These are phyloP conservation scores for Botrytis tulipae DNA, from an alignment of 2,329 filamentous ascomycete species.

Conservation along the genomic window DNA sequence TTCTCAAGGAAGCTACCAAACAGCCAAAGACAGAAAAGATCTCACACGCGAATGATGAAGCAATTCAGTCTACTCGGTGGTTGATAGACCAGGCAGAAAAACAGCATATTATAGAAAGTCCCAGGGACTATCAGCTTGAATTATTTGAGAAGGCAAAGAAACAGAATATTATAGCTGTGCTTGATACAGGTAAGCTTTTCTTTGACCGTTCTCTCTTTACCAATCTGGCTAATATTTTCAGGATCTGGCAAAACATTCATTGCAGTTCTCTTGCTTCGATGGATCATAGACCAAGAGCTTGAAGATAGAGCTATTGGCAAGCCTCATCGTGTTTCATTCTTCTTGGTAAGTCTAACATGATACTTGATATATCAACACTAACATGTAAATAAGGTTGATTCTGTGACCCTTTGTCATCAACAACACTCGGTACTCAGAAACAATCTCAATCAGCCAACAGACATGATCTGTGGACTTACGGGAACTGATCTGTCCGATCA, in stretches of 20 bases:
- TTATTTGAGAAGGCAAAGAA: constrained; percentile 84
- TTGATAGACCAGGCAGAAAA: constrained; percentile 38
- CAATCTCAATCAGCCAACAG: constrained; percentile 76
- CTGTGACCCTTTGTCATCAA: constrained; percentile 85
- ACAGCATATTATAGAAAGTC: constrained; percentile 65
- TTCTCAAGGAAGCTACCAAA: constrained; percentile 7
- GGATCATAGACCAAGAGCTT: constrained; percentile 75
- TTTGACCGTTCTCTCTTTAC: constrained; percentile 40
- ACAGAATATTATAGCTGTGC: constrained; percentile 85
- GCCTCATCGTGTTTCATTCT: constrained; percentile 70
- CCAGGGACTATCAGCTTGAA: constrained; percentile 88
- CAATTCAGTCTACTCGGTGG: constrained; percentile 35
- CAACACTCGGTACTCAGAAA: constrained; percentile 78
- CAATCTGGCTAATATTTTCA: background rate
- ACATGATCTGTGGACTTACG: constrained; percentile 71
- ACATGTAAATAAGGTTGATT: constrained; percentile 54
- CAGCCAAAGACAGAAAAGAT: constrained; percentile 1
- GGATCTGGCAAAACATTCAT: constrained; percentile 95
- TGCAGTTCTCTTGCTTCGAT: constrained; percentile 76
- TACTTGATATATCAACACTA: background rate
- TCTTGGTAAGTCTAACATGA: constrained; percentile 55
- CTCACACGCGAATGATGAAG: constrained; percentile 28
- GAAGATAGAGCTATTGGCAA: constrained; percentile 61
- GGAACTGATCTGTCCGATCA: constrained; percentile 58
- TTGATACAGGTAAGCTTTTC: constrained; percentile 66